Evolutionary conservation across 148 eudicot species (phyloP).

Genomic region (Agrostemma githago): DNA sequence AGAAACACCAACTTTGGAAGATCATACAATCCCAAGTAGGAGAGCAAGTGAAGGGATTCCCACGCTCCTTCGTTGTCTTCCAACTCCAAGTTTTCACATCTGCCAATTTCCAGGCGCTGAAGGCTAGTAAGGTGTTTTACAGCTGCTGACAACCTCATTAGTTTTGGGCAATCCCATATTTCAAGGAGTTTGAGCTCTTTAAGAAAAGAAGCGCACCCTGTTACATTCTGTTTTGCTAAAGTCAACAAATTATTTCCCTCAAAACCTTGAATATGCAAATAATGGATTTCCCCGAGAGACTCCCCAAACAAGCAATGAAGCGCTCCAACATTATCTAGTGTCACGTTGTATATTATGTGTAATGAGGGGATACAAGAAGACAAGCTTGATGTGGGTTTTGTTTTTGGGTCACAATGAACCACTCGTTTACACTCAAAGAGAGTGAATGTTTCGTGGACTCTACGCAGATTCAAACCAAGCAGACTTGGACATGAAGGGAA

Average conservation of each 20-base stretch:
- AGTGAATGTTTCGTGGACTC: neutral
- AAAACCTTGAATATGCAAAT: neutral
- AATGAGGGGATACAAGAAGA: too few relatives aligned
- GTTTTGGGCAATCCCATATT: too few relatives aligned
- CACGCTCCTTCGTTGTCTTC: constrained; percentile 4
- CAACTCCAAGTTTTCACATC: constrained; percentile 5
- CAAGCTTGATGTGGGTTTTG: too few relatives aligned
- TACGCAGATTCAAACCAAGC: neutral
- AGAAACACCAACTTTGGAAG: constrained; percentile 13
- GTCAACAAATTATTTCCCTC: neutral
- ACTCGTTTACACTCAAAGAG: neutral
- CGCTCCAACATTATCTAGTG: neutral
- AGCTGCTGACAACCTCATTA: neutral
- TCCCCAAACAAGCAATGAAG: constrained; percentile 1
- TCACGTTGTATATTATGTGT: neutral
- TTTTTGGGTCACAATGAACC: neutral
- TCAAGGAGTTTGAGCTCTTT: too few relatives aligned
- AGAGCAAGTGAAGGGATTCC: constrained; percentile 2
- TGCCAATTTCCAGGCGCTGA: neutral
- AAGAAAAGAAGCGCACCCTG: neutral
- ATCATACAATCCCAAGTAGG: neutral
- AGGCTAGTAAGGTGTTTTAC: constrained; percentile 5
- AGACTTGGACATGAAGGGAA: constrained; percentile 12
- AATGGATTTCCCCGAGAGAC: neutral
- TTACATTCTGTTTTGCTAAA: neutral